Evolutionary conservation across 768 basidiomycete genomes (phyloP).

Genomic region (Mycena maculata): DNA sequence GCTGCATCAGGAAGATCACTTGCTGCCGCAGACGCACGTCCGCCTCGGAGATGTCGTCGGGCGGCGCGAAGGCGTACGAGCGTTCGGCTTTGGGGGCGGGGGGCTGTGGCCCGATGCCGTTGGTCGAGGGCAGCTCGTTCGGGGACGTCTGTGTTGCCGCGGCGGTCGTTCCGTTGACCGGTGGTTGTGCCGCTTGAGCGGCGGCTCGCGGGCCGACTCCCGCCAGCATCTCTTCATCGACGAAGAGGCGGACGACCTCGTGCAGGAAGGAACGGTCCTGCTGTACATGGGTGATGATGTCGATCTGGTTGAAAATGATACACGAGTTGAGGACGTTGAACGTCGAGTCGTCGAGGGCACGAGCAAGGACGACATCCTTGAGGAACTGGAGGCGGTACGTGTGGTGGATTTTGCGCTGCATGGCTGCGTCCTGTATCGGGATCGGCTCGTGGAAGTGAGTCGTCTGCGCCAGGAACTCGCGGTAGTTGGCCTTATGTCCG

Average conservation of each 20-base stretch:
- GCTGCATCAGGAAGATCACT: slow-evolving; percentile 89
- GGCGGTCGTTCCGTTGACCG: slow-evolving; percentile 51
- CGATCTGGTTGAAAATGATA: slow-evolving; percentile 99
- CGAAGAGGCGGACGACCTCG: slow-evolving; percentile 82
- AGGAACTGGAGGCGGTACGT: slow-evolving; percentile 97
- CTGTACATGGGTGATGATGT: slow-evolving; percentile 93
- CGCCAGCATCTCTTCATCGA: slow-evolving; percentile 73
- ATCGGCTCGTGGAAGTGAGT: slow-evolving; percentile 93
- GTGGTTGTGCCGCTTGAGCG: slow-evolving; percentile 34
- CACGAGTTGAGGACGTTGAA: slow-evolving; percentile 97
- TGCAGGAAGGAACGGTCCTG: slow-evolving; percentile 79
- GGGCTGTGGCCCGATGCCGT: slow-evolving; percentile 30
- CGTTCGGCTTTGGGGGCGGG: slow-evolving; percentile 43
- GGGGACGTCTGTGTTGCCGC: slow-evolving; percentile 44
- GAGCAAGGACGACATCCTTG: slow-evolving; percentile 97
- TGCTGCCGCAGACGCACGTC: slow-evolving; percentile 74
- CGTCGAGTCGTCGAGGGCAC: slow-evolving; percentile 94
- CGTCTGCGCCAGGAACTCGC: slow-evolving; percentile 87
- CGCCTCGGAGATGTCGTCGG: slow-evolving; percentile 64
- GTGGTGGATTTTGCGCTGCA: slow-evolving; percentile 93
- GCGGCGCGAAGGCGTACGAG: slow-evolving; percentile 66
- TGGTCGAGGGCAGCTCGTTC: slow-evolving; percentile 46
- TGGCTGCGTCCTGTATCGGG: slow-evolving; percentile 75
- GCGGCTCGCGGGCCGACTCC: slow-evolving; percentile 51
- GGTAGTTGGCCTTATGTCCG: slow-evolving; percentile 95